phyloP scores from a whole-genome alignment of 495 filamentous ascomycete genomes.

The Annulohypoxylon maeteangense region DNA sequence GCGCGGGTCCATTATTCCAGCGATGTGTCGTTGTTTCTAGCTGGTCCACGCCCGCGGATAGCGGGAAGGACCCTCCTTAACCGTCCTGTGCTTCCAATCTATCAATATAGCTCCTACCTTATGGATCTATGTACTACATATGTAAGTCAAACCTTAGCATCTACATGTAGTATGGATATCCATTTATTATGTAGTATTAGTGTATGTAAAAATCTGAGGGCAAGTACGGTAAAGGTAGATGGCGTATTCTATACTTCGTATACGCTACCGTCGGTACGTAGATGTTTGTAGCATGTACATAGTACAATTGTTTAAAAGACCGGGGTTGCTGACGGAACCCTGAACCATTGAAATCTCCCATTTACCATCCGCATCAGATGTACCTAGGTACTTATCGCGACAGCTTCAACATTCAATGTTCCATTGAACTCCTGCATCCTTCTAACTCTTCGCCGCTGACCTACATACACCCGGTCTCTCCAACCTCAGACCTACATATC shows the following conservation, averaged over 20 bases:
- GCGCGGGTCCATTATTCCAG: slow-evolving; percentile 30
- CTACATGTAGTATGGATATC: neutral
- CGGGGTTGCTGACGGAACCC: neutral
- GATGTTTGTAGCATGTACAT: neutral
- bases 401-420: neutral
- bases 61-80: slow-evolving; percentile 45
- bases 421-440: slow-evolving; percentile 24
- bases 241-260: neutral
- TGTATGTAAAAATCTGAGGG: neutral
- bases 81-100: slow-evolving; percentile 28
- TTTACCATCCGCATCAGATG: neutral
- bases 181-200: neutral
- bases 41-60: slow-evolving; percentile 43
- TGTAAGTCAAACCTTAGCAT: slow-evolving; percentile 39
- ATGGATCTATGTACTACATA: slow-evolving; percentile 21
- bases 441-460: slow-evolving; percentile 38
- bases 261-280: neutral
- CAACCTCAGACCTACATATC: slow-evolving; percentile 26
- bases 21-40: slow-evolving; percentile 30
- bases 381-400: neutral
- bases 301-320: neutral
- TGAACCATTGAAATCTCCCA: too few species aligned
- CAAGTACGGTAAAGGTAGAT: neutral
- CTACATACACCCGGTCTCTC: slow-evolving; percentile 30
- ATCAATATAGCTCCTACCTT: slow-evolving; percentile 2